These are phyloP conservation scores for Starmerella scarabaei DNA, from an alignment of 805 yeast species.

Conservation along the genomic window DNA sequence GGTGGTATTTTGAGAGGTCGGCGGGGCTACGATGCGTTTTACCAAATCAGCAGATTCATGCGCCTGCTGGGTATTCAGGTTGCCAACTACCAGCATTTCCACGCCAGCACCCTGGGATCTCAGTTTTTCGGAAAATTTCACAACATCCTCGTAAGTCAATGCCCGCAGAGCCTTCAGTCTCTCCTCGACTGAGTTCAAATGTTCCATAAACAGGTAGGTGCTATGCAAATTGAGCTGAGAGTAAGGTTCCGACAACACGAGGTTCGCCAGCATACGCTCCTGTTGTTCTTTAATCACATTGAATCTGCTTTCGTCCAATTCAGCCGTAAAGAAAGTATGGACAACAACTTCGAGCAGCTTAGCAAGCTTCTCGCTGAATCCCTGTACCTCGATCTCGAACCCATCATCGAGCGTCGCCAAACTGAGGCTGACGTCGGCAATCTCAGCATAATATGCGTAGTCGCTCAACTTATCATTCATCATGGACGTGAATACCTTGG, in stretches of 20 bases:
- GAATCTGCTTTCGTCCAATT: conserved; percentile 46
- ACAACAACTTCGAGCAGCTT: conserved; percentile 50
- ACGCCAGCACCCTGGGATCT: conserved; percentile 43
- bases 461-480: conserved; percentile 66
- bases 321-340: conserved; percentile 38
- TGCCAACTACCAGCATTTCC: conserved; percentile 72
- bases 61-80: conserved; percentile 49
- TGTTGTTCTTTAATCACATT: conserved; percentile 52
- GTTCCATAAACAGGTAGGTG: conserved; percentile 55
- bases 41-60: conserved; percentile 23
- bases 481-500: conserved; percentile 54
- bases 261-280: conserved; percentile 51
- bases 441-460: conserved; percentile 65
- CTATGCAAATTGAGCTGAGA: conserved; percentile 55
- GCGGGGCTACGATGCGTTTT: neutral
- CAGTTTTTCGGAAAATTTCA: conserved; percentile 23
- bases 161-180: conserved; percentile 42
- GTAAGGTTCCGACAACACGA: conserved; percentile 64
- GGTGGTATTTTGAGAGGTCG: conserved; percentile 3
- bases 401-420: conserved; percentile 58
- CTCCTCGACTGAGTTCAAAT: conserved; percentile 52
- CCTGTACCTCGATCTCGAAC: conserved; percentile 50
- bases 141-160: conserved; percentile 26
- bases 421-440: conserved; percentile 58
- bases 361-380: conserved; percentile 72